phyloP scores from a whole-genome alignment of 129 eudicot genomes.

The Flaveria bidentis region DNA sequence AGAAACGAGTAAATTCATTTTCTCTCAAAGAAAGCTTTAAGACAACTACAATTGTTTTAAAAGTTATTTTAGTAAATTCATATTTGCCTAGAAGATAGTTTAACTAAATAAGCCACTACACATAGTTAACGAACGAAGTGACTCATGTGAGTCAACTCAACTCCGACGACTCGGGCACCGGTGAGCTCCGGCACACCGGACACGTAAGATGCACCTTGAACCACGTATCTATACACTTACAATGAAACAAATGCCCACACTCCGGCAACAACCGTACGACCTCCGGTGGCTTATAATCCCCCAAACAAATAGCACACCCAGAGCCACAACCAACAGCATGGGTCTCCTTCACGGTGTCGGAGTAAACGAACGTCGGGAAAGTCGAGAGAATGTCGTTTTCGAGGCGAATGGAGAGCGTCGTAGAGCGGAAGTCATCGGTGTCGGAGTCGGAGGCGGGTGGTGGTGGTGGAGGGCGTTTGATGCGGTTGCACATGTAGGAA shows the following conservation, averaged over 20 bases:
- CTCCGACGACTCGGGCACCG: background rate
- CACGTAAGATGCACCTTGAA: conserved; percentile 45
- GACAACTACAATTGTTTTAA: too few species aligned
- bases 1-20: too few species aligned
- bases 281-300: conserved; percentile 42
- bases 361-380: conserved; percentile 35
- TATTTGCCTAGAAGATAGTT: too few species aligned
- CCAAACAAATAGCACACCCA: conserved; percentile 50
- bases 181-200: conserved; percentile 54
- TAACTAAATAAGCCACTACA: too few species aligned
- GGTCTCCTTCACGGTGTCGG: background rate
- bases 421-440: conserved; percentile 16
- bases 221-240: conserved; percentile 50
- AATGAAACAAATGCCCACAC: conserved; percentile 54
- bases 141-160: background rate
- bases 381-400: conserved; percentile 17
- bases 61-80: too few species aligned
- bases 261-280: conserved; percentile 45
- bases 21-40: too few species aligned
- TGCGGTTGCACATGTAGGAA: conserved; percentile 39
- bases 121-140: too few species aligned
- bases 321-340: background rate
- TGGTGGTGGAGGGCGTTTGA: background rate
- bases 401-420: background rate
- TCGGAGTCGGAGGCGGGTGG: conserved; percentile 19